These are phyloP conservation scores for Stagonosporopsis tanaceti DNA, from an alignment of 2,329 filamentous ascomycete species.

Conservation along the genomic window DNA sequence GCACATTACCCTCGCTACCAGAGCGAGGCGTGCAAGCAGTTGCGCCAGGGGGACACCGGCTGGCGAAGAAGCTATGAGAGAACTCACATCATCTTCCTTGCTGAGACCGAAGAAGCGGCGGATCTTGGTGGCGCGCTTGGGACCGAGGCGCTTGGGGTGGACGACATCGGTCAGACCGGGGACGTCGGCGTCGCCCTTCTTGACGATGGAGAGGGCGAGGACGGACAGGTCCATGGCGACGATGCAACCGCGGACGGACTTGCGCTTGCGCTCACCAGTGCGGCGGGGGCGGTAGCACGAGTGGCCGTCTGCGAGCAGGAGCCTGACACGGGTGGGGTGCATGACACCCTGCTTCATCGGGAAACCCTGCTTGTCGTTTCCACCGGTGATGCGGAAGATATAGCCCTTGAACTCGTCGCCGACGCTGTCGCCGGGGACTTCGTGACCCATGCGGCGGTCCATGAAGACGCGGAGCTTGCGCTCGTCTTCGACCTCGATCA, in stretches of 20 bases:
- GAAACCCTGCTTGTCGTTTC: constrained; percentile 99
- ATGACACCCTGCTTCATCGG: constrained; percentile 99
- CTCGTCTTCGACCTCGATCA: constrained; percentile 99
- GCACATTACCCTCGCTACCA: neutral
- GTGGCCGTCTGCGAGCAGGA: constrained; percentile 95
- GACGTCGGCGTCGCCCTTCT: constrained; percentile 95
- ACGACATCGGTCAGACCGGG: constrained; percentile 97
- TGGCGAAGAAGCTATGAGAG: constrained; percentile 72
- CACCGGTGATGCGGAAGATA: constrained; percentile 98
- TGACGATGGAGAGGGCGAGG: constrained; percentile 92
- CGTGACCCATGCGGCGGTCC: constrained; percentile 95
- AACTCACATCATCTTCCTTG: constrained; percentile 99
- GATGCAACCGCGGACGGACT: constrained; percentile 99
- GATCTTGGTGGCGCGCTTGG: constrained; percentile 99
- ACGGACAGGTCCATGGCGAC: constrained; percentile 95
- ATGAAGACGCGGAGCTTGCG: constrained; percentile 99
- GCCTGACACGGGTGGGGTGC: constrained; percentile 97
- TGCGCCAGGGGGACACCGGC: constrained; percentile 44
- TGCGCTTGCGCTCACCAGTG: constrained; percentile 98
- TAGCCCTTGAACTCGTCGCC: constrained; percentile 99
- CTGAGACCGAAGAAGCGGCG: constrained; percentile 99
- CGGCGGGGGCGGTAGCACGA: constrained; percentile 99
- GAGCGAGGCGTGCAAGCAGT: neutral
- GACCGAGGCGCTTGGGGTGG: constrained; percentile 98
- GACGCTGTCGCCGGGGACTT: constrained; percentile 92